Conservation (phyloP, 495 filamentous ascomycete genomes). For the Hypoxylon lienhwacheense region DNA sequence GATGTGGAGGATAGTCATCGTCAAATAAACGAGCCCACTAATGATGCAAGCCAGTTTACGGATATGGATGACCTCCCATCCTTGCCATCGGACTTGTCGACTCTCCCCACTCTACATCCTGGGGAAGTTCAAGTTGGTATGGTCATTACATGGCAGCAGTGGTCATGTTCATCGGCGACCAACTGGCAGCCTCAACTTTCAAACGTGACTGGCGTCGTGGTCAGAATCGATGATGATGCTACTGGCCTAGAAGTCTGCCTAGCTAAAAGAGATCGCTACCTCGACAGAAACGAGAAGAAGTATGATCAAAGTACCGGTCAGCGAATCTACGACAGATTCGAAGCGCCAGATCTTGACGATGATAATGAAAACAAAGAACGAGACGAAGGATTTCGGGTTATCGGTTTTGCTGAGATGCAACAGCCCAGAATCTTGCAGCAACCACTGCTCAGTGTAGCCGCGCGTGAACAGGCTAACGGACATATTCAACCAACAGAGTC, state of each 20-base stretch:
- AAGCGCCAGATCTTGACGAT: slow-evolving; percentile 42
- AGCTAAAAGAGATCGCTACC: slow-evolving; percentile 67
- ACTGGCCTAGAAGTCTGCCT: slow-evolving; percentile 60
- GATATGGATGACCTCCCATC: slow-evolving; percentile 63
- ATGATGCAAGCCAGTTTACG: slow-evolving; percentile 39
- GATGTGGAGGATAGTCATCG: slow-evolving; percentile 42
- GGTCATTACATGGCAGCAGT: slow-evolving; percentile 78
- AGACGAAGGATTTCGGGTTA: slow-evolving; percentile 42
- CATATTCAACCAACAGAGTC: neutral
- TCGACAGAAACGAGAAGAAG: slow-evolving; percentile 50
- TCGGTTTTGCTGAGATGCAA: slow-evolving; percentile 47
- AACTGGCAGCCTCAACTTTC: slow-evolving; percentile 76
- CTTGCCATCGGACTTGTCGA: slow-evolving; percentile 63
- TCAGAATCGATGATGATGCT: slow-evolving; percentile 49
- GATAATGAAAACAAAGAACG: slow-evolving; percentile 43
- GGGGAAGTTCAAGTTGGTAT: slow-evolving; percentile 61
- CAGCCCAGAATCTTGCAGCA: slow-evolving; percentile 48
- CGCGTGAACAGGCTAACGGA: slow-evolving; percentile 7
- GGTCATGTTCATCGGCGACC: slow-evolving; percentile 70
- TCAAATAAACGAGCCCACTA: slow-evolving; percentile 29
- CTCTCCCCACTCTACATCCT: slow-evolving; percentile 57
- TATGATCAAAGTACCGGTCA: slow-evolving; percentile 49
- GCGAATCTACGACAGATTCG: slow-evolving; percentile 53
- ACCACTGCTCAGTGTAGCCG: slow-evolving; percentile 15
- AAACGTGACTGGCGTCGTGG: slow-evolving; percentile 67